Percentiles rank a stretch among this genome's conserved stretches.
These are phyloP conservation scores for Pyrenula massariospora DNA, from an alignment of 495 filamentous ascomycete species.

Conservation along the genomic window DNA sequence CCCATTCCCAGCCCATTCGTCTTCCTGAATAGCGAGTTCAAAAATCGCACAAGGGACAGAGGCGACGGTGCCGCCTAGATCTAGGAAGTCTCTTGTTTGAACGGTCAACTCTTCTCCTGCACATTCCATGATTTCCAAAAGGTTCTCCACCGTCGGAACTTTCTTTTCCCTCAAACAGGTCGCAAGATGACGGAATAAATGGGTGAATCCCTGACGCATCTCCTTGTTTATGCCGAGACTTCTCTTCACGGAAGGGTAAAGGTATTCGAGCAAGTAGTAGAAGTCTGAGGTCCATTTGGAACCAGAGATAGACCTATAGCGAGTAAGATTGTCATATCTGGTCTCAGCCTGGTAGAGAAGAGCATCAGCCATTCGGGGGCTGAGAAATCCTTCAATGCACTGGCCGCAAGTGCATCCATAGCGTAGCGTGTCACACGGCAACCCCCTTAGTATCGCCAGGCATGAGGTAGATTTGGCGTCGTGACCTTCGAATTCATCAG, in stretches of 20 bases:
- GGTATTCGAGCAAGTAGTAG: not conserved
- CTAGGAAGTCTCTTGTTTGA: constrained; percentile 4
- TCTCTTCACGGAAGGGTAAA: not conserved
- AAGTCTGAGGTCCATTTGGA: not conserved
- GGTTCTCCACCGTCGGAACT: constrained; percentile 3
- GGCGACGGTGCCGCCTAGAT: constrained; percentile 7
- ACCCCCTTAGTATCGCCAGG: constrained; percentile 5
- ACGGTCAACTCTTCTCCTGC: constrained; percentile 8
- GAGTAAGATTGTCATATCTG: not conserved
- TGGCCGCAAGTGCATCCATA: constrained; percentile 14
- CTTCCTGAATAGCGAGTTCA: constrained; percentile 8
- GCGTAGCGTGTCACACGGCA: too few species aligned
- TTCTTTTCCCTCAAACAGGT: constrained; percentile 1
- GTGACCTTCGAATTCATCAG: constrained; percentile 10
- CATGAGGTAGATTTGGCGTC: constrained; percentile 5
- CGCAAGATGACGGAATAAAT: constrained; percentile 8
- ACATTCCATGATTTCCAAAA: constrained; percentile 1
- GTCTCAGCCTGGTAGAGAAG: constrained; percentile 4
- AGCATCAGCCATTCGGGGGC: constrained; percentile 13
- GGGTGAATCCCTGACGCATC: constrained; percentile 7
- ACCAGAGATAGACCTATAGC: not conserved
- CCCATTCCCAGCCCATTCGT: constrained; percentile 11
- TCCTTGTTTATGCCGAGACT: constrained; percentile 4
- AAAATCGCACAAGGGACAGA: constrained; percentile 7
- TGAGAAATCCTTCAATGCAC: constrained; percentile 17